Base-by-base conservation (phyloP, 306 rosid genomes). In the Boehmeria nivea region DNA sequence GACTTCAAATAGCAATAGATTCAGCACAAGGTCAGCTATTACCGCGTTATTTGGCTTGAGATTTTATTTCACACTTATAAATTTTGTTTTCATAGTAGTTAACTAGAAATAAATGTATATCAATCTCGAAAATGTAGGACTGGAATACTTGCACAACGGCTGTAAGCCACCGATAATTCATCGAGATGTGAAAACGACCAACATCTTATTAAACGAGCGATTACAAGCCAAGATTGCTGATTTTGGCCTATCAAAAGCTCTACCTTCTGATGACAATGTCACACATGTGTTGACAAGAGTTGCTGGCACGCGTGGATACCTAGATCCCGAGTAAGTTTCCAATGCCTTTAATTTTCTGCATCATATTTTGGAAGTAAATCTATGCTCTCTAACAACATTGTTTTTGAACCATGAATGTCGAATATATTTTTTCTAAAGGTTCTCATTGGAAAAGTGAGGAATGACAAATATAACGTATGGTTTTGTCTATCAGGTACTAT, bases 271-370 rank as follows among this genome's bases (percentile, higher is more conserved):
- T 6, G 37, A 44, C 11, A 43, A 39, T 6, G 45, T 11, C 15
- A 65, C 18, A 6, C 51, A 57, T 4, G 48, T 82, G 31, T 27
- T 17, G 21, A 78, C 82, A 6, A 67, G 33, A 11, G 67, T 75
- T 12, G 88, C 76, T 34, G 84, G 88, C 22, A 81, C 84, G 20
- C 70, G 28, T 1, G 81, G 88, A 40, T 78, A 81, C 59, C 81
- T 81, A 40, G 83, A 76, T 12, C 87, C 87, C 0, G 59, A 64
- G 80, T 78, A 59, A 70, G 77, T 57, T 56, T n/a, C n/a, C n/a
- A n/a, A n/a, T n/a, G n/a, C n/a, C 16, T 17, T 19, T 31, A 31
- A 1, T 31, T 31, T 3, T 28, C 16, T 9, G 3, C 3, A n/a
- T n/a, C n/a, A n/a, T 40, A 50, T 20, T 49, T 20, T 20, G 8